A percentile compares a stretch with the other conserved stretches of the same genome.
Conservation (phyloP, 495 filamentous ascomycete genomes). For the Pseudevernia furfuracea region DNA sequence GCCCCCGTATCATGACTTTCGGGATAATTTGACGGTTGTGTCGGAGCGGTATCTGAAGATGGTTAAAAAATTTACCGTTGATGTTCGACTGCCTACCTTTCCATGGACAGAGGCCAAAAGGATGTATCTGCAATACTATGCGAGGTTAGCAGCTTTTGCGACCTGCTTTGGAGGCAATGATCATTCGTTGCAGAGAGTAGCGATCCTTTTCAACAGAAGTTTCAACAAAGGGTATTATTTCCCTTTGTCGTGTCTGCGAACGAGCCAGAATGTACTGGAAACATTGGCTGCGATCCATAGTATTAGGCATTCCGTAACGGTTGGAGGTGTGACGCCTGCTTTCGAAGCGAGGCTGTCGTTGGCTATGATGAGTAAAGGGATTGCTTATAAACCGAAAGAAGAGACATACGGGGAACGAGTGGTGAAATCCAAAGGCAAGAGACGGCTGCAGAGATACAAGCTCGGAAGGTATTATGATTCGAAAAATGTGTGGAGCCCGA, state of each 20-base stretch:
- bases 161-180: slow-evolving; percentile 3
- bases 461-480: background rate
- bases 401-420: background rate
- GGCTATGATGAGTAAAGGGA: background rate
- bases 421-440: background rate
- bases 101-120: background rate
- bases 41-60: background rate
- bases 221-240: background rate
- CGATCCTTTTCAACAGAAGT: background rate
- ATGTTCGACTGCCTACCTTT: background rate
- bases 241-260: background rate
- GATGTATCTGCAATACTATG: background rate
- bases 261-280: slow-evolving; percentile 1
- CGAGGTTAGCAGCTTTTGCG: background rate
- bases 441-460: slow-evolving; percentile 7
- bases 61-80: slow-evolving; percentile 2
- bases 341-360: background rate
- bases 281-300: slow-evolving; percentile 2
- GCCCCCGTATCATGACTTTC: background rate
- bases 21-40: slow-evolving; percentile 3
- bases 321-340: background rate
- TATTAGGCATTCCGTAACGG: background rate
- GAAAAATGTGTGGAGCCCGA: background rate
- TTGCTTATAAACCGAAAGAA: background rate
- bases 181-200: slow-evolving; percentile 4